A percentile compares a stretch with the other conserved stretches of the same genome.
Evolutionary conservation across 179 eudicot species (phyloP).

Genomic region (Nepenthes alata): DNA sequence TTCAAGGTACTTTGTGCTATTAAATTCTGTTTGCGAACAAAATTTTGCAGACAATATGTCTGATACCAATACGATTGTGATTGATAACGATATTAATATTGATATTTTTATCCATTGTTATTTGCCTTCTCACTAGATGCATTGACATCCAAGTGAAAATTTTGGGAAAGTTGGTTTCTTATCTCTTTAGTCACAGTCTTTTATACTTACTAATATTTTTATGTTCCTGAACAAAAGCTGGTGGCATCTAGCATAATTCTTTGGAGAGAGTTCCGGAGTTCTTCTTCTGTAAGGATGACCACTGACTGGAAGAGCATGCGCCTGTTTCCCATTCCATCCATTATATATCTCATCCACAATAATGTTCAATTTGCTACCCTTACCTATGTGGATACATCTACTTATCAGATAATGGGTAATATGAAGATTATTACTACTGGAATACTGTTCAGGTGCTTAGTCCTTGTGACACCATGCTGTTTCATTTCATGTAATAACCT

Average conservation of each 20-base stretch:
- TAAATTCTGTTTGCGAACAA: no score
- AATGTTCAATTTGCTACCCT: constrained; percentile 93
- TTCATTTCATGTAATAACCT: not conserved
- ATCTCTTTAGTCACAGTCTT: not conserved
- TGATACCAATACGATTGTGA: no score
- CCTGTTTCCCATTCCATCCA: constrained; percentile 73
- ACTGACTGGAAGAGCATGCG: constrained; percentile 80
- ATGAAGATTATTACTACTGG: constrained; percentile 83
- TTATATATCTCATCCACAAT: constrained; percentile 83
- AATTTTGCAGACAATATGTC: no score
- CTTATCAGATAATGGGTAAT: constrained; percentile 92
- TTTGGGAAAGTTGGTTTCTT: no score
- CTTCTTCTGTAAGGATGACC: constrained; percentile 73
- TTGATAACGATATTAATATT: no score
- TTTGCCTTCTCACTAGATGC: no score
- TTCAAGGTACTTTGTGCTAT: constrained; percentile 48
- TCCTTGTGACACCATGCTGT: not conserved
- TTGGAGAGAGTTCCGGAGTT: constrained; percentile 51
- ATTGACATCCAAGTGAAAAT: no score
- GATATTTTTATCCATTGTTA: no score
- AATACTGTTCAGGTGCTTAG: constrained; percentile 64
- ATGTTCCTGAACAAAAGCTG: constrained; percentile 26
- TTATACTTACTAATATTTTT: no score
- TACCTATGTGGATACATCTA: constrained; percentile 83
- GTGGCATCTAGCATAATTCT: constrained; percentile 67